Evolutionary conservation across 2,329 filamentous ascomycete genomes (phyloP).

Genomic region (Monascus ruber): DNA sequence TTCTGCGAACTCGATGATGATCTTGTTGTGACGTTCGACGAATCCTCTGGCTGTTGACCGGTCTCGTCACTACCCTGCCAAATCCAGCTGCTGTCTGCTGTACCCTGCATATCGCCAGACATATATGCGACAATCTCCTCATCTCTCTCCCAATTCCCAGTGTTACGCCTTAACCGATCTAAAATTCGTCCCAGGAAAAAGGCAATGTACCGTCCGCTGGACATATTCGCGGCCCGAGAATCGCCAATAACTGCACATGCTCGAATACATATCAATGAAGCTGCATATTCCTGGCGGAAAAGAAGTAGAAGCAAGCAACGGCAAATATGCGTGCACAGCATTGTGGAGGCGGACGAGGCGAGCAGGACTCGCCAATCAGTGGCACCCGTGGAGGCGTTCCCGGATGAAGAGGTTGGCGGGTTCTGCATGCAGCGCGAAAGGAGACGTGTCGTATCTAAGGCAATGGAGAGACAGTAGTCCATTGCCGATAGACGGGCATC

Average conservation of each 20-base stretch:
- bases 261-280: conserved; percentile 62
- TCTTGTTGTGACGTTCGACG: conserved; percentile 8
- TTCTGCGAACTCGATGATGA: conserved; percentile 6
- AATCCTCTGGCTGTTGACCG: conserved; percentile 23
- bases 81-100: conserved; percentile 67
- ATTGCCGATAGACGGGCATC: conserved; percentile 60
- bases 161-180: conserved; percentile 40
- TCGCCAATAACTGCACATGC: conserved; percentile 59
- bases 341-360: conserved; percentile 57
- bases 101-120: conserved; percentile 74
- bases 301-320: conserved; percentile 72
- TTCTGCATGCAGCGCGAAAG: conserved; percentile 53
- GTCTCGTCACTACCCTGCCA: conserved; percentile 55
- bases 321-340: conserved; percentile 77
- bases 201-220: conserved; percentile 68
- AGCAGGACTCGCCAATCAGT: conserved; percentile 45
- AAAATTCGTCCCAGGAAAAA: conserved; percentile 67
- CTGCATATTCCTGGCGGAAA: conserved; percentile 59
- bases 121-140: conserved; percentile 83
- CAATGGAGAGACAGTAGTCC: conserved; percentile 62
- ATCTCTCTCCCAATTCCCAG: conserved; percentile 47
- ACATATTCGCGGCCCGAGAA: conserved; percentile 58
- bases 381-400: conserved; percentile 17
- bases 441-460: conserved; percentile 67
- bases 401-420: conserved; percentile 10